These are phyloP conservation scores for Trichoderma parareesei DNA, from an alignment of 495 filamentous ascomycete genomes.

Conservation along the genomic window DNA sequence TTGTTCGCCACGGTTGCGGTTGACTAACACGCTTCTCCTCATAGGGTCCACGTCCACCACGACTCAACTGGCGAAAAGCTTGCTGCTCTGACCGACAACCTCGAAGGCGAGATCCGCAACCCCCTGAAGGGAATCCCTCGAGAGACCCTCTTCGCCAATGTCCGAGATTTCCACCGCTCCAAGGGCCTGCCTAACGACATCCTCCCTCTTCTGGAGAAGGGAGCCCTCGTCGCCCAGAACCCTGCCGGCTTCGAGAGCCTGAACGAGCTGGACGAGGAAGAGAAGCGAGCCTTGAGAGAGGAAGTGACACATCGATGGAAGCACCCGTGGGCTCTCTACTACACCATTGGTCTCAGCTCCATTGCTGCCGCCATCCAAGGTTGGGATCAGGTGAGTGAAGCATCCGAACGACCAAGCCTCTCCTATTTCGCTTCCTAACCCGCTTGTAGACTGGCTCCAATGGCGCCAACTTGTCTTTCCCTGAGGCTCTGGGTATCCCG, in stretches of 20 bases:
- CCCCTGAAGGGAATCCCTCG: neutral
- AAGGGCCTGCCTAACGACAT: constrained; percentile 1
- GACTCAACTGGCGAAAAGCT: neutral
- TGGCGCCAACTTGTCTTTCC: constrained; percentile 3
- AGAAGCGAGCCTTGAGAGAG: neutral
- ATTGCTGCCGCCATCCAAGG: constrained; percentile 5
- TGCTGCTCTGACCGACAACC: neutral
- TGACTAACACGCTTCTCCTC: neutral
- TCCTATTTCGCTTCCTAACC: neutral
- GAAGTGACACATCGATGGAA: constrained; percentile 5
- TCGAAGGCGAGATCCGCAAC: constrained; percentile 5
- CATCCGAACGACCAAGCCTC: too few species aligned
- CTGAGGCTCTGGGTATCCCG: neutral
- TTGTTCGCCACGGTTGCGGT: neutral
- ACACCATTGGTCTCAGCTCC: neutral
- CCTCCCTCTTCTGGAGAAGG: neutral
- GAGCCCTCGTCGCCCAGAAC: constrained; percentile 4
- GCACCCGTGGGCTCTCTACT: constrained; percentile 1
- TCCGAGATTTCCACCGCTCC: neutral
- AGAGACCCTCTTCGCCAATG: constrained; percentile 3
- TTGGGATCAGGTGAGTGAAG: neutral
- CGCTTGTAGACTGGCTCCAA: neutral
- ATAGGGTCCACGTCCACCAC: neutral
- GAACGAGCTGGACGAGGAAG: neutral
- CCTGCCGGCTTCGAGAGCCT: constrained; percentile 1